Conservation (phyloP, 148 eudicot species). For the Agrostemma githago region DNA sequence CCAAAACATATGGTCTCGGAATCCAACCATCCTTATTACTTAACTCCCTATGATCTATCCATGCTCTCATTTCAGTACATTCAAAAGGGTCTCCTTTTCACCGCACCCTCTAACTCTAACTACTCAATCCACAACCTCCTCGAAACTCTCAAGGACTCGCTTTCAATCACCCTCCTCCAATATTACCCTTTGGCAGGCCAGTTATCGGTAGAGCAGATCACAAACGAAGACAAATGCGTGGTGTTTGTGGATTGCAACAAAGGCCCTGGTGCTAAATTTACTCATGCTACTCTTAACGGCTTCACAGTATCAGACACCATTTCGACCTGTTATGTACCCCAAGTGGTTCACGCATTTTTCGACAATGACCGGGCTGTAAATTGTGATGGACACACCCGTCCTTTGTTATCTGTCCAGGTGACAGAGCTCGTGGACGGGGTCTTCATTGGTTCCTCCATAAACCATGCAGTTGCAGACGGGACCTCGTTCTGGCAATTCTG, state of each 20-base stretch:
- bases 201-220: background rate
- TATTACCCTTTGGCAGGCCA: conserved; percentile 32
- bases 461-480: conserved; percentile 49
- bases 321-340: conserved; percentile 30
- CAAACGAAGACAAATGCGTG: background rate
- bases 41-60: conserved; percentile 11
- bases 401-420: conserved; percentile 47
- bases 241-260: conserved; percentile 24
- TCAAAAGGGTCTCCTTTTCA: conserved; percentile 7
- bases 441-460: conserved; percentile 48
- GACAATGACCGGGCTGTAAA: conserved; percentile 26
- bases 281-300: conserved; percentile 13
- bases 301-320: conserved; percentile 26
- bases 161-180: conserved; percentile 21
- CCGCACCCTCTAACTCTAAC: conserved; percentile 1
- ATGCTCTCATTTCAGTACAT: conserved; percentile 6
- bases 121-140: background rate
- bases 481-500: conserved; percentile 60
- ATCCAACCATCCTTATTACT: conserved; percentile 14
- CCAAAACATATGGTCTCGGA: conserved; percentile 13
- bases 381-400: conserved; percentile 35
- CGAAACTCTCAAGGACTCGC: conserved; percentile 19
- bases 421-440: conserved; percentile 33
- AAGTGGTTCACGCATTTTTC: conserved; percentile 33
- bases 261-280: conserved; percentile 23